Evolutionary conservation across 345 rosid species (phyloP), one percentile per base, ranked within the genome.

Genomic region (Mangifera indica): DNA sequence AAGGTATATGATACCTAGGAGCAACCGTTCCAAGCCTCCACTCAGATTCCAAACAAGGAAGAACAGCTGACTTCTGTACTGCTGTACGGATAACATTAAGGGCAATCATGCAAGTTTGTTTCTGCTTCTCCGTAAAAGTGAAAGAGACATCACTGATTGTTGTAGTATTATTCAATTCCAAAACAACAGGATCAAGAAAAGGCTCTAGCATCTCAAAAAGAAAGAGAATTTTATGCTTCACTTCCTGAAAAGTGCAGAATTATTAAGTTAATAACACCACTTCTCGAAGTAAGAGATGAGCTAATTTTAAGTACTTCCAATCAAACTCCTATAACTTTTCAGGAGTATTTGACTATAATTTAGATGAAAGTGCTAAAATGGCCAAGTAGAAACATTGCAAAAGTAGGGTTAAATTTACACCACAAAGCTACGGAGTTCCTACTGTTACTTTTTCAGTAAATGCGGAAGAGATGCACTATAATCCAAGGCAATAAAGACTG

Each of bases 171-270:
- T 78, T 85, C 37, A 80, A 70, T 58, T 84, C 75, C 67, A 71
- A 69, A 64, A 91, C 83, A 60, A 85, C 91, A 73, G 90, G 90
- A 81, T 87, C 94, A 60, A 91, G 87, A 77, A 87, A 89, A 76
- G 90, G 91, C 82, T 89, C 97, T 72, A 91, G 83, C 91, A 91
- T 86, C 84, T 91, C 97, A 73, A 91, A 72, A 62, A 91, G 91
- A 76, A 91, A 91, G 52, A 91, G 90, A 85, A 91, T 91, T 78
- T 76, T 84, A 76, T 84, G 92, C 85, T 91, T 89, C 61, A 85
- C 92, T 78, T 86, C 92, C 97, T 91, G 87, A 71, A 80, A 83
- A 15, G 66, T 59, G 62, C 58, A 59, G 20, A 6, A 59, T 1
- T 22, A 72, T 13, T 52, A 52, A 74, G 24, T 57, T 62, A 73